A percentile compares a stretch with the other conserved stretches of the same genome.
Conservation (phyloP, 2,329 filamentous ascomycete species). For the Colletotrichum spinosum region DNA sequence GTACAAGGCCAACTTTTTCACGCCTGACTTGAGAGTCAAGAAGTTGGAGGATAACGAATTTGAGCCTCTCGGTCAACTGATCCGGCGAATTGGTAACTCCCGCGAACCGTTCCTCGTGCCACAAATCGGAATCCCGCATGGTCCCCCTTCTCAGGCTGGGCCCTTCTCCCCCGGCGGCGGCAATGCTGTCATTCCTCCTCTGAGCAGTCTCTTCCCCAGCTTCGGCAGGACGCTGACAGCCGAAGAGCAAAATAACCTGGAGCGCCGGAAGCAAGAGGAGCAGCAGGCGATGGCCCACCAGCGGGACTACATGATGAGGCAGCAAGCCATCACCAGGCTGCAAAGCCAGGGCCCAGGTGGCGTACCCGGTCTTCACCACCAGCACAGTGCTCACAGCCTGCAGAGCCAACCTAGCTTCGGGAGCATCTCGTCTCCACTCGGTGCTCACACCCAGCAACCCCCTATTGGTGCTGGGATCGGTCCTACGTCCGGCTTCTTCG, state of each 20-base stretch:
- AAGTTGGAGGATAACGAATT: slow-evolving; percentile 95
- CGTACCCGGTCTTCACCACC: slow-evolving; percentile 76
- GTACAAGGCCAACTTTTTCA: slow-evolving; percentile 99
- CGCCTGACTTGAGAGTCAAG: slow-evolving; percentile 91
- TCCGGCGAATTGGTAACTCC: slow-evolving; percentile 95
- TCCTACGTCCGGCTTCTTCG: slow-evolving; percentile 77
- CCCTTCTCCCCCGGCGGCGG: slow-evolving; percentile 62
- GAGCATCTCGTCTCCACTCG: slow-evolving; percentile 89
- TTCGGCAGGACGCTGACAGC: slow-evolving; percentile 97
- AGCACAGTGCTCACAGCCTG: slow-evolving; percentile 93
- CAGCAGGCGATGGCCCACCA: slow-evolving; percentile 97
- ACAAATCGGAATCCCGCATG: slow-evolving; percentile 95
- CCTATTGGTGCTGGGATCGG: slow-evolving; percentile 62
- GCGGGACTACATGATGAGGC: slow-evolving; percentile 90
- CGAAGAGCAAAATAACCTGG: slow-evolving; percentile 96
- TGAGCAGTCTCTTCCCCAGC: slow-evolving; percentile 93
- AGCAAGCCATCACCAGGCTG: slow-evolving; percentile 78
- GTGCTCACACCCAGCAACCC: slow-evolving; percentile 62
- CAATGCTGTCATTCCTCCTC: slow-evolving; percentile 82
- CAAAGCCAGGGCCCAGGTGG: slow-evolving; percentile 41
- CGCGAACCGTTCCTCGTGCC: slow-evolving; percentile 97
- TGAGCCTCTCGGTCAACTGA: slow-evolving; percentile 93
- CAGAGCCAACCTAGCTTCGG: slow-evolving; percentile 98
- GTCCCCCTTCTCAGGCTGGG: slow-evolving; percentile 64
- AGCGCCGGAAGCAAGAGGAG: slow-evolving; percentile 96